Evolutionary conservation across 352 stramenopile species (phyloP).

Genomic region (Phytophthora cryptogea): DNA sequence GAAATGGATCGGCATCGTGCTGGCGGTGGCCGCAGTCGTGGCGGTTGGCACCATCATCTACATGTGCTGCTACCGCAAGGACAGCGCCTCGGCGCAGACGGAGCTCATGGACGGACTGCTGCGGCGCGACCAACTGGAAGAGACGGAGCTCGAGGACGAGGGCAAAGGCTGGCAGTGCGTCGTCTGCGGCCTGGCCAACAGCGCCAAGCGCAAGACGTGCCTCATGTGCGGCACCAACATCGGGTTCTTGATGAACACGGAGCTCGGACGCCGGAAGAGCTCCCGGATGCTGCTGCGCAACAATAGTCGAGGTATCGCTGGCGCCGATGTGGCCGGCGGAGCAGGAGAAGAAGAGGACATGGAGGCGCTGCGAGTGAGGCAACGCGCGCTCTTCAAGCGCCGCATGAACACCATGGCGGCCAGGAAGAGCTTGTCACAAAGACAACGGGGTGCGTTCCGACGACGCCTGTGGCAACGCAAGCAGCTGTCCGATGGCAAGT

Average conservation of each 20-base stretch:
- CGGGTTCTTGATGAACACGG: constrained; percentile 32
- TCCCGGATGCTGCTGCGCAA: constrained; percentile 50
- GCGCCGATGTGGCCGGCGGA: constrained; percentile 9
- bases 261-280: constrained; percentile 54
- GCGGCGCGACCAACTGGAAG: constrained; percentile 63
- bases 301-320: constrained; percentile 30
- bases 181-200: constrained; percentile 68
- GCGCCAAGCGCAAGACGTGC: constrained; percentile 40
- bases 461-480: constrained; percentile 71
- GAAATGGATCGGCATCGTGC: constrained; percentile 43
- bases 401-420: constrained; percentile 69
- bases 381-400: constrained; percentile 70
- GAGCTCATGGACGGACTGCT: constrained; percentile 61
- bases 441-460: constrained; percentile 69
- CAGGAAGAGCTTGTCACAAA: constrained; percentile 66
- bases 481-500: constrained; percentile 61
- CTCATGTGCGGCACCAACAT: constrained; percentile 74
- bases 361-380: constrained; percentile 43
- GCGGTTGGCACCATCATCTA: constrained; percentile 42
- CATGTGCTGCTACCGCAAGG: constrained; percentile 48
- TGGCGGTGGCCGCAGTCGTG: constrained; percentile 38
- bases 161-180: constrained; percentile 71
- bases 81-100: constrained; percentile 11
- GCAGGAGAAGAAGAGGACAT: constrained; percentile 28
- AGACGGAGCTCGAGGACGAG: constrained; percentile 57